These are phyloP conservation scores for Aspergillus carbonarius DNA, from an alignment of 2,329 filamentous ascomycete species.

Conservation along the genomic window DNA sequence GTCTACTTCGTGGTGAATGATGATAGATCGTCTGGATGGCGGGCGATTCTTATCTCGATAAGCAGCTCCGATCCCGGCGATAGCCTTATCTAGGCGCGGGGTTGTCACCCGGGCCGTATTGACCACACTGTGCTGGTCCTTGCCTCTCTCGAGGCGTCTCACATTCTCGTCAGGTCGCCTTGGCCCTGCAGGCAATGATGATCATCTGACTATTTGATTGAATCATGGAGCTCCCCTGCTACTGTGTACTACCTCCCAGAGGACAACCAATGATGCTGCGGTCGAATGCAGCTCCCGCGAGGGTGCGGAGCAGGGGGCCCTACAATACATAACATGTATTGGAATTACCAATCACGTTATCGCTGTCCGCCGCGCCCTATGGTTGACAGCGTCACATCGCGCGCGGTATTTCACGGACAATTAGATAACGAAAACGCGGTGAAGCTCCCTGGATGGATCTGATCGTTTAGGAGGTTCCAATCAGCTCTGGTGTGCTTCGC, in stretches of 20 bases:
- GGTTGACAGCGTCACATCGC: constrained; percentile 20
- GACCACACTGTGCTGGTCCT: background rate
- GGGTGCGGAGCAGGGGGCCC: background rate
- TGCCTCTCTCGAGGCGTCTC: background rate
- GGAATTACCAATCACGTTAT: background rate
- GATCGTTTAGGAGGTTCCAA: background rate
- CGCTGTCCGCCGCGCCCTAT: constrained; percentile 23
- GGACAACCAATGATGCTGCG: background rate
- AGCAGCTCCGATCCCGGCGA: constrained; percentile 32
- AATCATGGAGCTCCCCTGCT: too few relatives aligned
- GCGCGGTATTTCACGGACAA: constrained; percentile 1
- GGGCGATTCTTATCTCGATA: constrained; percentile 3
- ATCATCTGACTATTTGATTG: too few relatives aligned
- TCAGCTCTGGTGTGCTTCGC: background rate
- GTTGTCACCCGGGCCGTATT: constrained; percentile 6
- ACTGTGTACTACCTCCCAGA: background rate
- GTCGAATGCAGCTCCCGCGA: background rate
- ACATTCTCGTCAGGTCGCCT: background rate
- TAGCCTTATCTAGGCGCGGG: constrained; percentile 38
- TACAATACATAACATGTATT: background rate
- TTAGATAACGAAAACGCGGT: constrained; percentile 25
- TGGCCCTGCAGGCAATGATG: background rate
- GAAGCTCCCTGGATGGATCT: background rate
- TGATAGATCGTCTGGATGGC: background rate
- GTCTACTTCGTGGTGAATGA: background rate